Evolutionary conservation across 1,139 yeast genomes (phyloP).

Genomic region (Protomyces macrosporus): DNA sequence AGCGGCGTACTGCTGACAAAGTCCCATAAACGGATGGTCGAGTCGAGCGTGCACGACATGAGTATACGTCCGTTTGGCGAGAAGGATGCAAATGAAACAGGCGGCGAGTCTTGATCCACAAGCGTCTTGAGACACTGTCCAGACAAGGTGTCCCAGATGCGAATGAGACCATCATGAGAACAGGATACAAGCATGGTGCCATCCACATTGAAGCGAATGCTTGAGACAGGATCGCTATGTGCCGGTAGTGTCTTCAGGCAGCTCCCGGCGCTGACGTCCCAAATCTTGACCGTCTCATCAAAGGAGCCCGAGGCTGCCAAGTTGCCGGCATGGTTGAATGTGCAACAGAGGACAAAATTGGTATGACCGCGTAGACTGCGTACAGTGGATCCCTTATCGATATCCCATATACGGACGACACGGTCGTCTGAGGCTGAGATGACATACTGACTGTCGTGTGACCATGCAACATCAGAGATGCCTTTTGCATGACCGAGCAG

Average conservation of each 20-base stretch:
- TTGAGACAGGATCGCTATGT: constrained; percentile 84
- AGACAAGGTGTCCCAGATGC: constrained; percentile 79
- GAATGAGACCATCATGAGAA: constrained; percentile 80
- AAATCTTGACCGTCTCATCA: constrained; percentile 66
- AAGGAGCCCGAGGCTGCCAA: constrained; percentile 75
- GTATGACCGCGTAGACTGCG: constrained; percentile 73
- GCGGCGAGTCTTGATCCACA: constrained; percentile 45
- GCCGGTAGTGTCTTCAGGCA: constrained; percentile 80
- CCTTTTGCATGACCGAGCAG: constrained; percentile 64
- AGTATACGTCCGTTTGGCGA: constrained; percentile 81
- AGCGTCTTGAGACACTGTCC: constrained; percentile 91
- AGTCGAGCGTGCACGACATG: constrained; percentile 75
- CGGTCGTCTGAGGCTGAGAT: constrained; percentile 88
- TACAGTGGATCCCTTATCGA: constrained; percentile 49
- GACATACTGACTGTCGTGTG: constrained; percentile 65
- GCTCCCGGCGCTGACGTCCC: constrained; percentile 75
- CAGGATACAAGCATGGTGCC: constrained; percentile 81
- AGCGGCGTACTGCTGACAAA: constrained; percentile 71
- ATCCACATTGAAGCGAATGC: constrained; percentile 68
- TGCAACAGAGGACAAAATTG: constrained; percentile 70
- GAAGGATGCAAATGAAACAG: constrained; percentile 64
- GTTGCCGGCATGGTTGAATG: constrained; percentile 70
- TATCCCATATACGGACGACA: constrained; percentile 70
- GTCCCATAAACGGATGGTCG: constrained; percentile 73
- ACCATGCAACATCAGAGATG: constrained; percentile 65